Conservation (phyloP, 345 rosid genomes). For the Chamaenerion angustifolium region DNA sequence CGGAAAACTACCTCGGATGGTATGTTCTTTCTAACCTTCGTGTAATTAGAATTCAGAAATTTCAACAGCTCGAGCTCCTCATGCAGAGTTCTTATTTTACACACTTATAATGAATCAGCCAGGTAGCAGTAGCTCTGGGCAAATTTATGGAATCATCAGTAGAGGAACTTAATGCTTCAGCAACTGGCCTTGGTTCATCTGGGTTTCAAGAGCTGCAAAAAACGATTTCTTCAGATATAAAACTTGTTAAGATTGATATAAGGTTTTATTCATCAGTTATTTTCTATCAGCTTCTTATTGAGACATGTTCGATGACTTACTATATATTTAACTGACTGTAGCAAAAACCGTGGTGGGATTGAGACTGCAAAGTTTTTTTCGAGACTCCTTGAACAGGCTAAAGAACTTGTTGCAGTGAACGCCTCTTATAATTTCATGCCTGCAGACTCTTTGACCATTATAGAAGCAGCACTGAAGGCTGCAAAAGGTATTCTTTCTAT, state of each 20-base stretch:
- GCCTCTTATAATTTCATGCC: conserved; percentile 81
- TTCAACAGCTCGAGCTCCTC: conserved; percentile 6
- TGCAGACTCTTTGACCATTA: conserved; percentile 38
- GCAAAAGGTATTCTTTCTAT: conserved; percentile 30
- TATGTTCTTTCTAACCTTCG: conserved; percentile 11
- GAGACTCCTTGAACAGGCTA: conserved; percentile 47
- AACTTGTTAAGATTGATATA: conserved; percentile 49
- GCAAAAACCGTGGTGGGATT: conserved; percentile 81
- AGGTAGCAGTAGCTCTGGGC: conserved; percentile 45
- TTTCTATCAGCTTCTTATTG: conserved; percentile 6
- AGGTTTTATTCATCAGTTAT: conserved; percentile 28
- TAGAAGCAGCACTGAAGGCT: conserved; percentile 44
- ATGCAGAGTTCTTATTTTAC: background rate
- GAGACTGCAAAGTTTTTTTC: conserved; percentile 66
- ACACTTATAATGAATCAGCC: conserved; percentile 28
- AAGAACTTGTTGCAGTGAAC: conserved; percentile 37
- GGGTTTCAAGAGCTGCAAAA: conserved; percentile 54
- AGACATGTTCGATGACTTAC: background rate
- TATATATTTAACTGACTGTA: conserved; percentile 14
- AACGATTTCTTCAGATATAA: conserved; percentile 20
- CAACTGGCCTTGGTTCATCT: conserved; percentile 59
- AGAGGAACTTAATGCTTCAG: conserved; percentile 48
- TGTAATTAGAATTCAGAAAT: background rate
- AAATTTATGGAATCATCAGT: conserved; percentile 28
- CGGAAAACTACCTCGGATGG: conserved; percentile 79